Base-by-base conservation (phyloP, 2,329 filamentous ascomycete species). In the Neodidymelliopsis sp. region DNA sequence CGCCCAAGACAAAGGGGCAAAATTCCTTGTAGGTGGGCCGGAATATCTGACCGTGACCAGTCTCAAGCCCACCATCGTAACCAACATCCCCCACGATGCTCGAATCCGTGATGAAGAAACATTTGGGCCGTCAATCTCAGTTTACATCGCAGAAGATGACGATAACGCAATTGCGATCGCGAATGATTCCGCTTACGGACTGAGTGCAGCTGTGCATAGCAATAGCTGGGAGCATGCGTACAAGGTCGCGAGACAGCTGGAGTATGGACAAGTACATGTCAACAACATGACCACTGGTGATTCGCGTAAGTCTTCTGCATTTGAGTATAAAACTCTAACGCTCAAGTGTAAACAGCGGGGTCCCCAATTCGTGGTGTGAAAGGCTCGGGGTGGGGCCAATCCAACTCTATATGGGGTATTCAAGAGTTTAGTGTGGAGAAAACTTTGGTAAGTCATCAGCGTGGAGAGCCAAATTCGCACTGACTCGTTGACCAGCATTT, bases 181-280 rank as follows among this genome's bases (percentile, higher is more conserved):
- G n/a, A 94, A 94, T 66, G 87, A 91, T 62, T 90, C 86, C 2
- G 86, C 89, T 40, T 93, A 91, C 65, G 89, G 89, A 3, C 78
- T 94, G 15, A 79, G 79, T n/a, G 81, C 84, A 4, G 81, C 88
- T 0, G 82, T 94, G 1, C 93, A 90, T 69, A 90, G 88, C 0
- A 74, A 79, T 54, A 84, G 88, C 65, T 71, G 91, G 52, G 60
- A 65, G 8, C 52, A 73, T 44, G 73, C 71, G 1, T 58, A 74
- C 39, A 68, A 66, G 37, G 67, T 77, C 25, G 73, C 73, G 3
- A 69, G 60, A 46, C 63, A 69, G 39, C 60, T 77, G 10, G 74
- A 91, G 66, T 79, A 60, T 19, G 64, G 63, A 0, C 63, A 65
- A 3, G 69, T 79, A 1, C 77, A 79, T 54, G 75, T 79, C 49